A percentile compares a stretch with the other conserved stretches of the same genome.
phyloP scores from a whole-genome alignment of 2,329 filamentous ascomycete species.

The Rutstroemia sydowiana region DNA sequence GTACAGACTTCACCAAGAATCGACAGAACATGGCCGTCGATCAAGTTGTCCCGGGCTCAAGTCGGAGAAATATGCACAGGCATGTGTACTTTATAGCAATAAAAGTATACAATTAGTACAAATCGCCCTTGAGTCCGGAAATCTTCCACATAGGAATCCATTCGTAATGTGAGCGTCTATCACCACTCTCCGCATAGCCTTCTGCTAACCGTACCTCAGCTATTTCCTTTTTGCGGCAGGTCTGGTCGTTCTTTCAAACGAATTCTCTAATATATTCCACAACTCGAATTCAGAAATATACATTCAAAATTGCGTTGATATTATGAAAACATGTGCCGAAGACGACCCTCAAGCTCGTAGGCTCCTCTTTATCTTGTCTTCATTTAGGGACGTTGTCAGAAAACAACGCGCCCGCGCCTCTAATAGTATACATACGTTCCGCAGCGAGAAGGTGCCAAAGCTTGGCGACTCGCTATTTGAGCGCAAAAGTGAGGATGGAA shows the following conservation, averaged over 20 bases:
- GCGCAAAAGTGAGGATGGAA: too few species aligned
- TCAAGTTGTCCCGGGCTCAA: conserved; percentile 26
- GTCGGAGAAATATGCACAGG: conserved; percentile 42
- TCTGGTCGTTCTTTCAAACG: conserved; percentile 48
- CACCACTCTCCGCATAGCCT: background rate
- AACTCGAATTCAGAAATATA: conserved; percentile 36
- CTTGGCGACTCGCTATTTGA: too few species aligned
- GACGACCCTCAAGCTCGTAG: conserved; percentile 43
- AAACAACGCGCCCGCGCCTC: conserved; percentile 9
- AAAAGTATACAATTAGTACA: conserved; percentile 43
- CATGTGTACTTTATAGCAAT: conserved; percentile 44
- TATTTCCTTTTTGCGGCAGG: conserved; percentile 50
- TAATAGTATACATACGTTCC: background rate
- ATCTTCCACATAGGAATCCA: conserved; percentile 45
- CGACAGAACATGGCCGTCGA: conserved; percentile 26
- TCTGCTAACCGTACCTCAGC: conserved; percentile 30
- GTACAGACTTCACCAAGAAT: conserved; percentile 35
- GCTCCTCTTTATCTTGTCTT: conserved; percentile 42
- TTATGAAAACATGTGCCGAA: conserved; percentile 42
- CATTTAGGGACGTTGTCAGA: conserved; percentile 38
- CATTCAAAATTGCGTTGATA: conserved; percentile 38
- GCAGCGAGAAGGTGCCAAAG: too few species aligned
- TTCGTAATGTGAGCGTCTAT: conserved; percentile 44
- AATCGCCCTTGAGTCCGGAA: conserved; percentile 36
- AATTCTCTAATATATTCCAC: conserved; percentile 44